Evolutionary conservation across 768 basidiomycete genomes (phyloP), one percentile per base, ranked within the genome.

Genomic region (Lepiota brunneoincarnata): DNA sequence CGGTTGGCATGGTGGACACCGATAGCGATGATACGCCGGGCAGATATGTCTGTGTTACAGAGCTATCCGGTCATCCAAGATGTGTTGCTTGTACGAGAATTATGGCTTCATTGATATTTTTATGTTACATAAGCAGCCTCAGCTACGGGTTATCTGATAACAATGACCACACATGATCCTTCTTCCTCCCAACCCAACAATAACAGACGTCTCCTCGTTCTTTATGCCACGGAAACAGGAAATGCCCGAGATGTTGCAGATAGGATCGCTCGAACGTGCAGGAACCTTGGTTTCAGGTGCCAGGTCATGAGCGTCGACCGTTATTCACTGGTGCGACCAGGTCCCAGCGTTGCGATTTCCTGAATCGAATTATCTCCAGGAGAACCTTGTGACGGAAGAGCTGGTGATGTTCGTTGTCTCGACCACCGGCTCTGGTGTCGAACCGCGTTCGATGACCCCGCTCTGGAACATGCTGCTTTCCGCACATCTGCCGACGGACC

Each of bases 211-310:
- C 68, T 87, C 47, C 74, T 89, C 51, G 82, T 95, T 53, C 75
- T 95, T 1, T 95, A 89, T 62, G 92, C 91, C 2, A 93, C 92
- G n/a, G 92, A 95, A 70, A 93, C 93, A 0, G 93, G 94, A 28
- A 93, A 86, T 56, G 87, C 93, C 0, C 84, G 88, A 64, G 88
- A 93, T 64, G 79, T 79, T 17, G 88, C 92, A 4, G 87, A 93
- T 67, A 76, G 82, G 24, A 78, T 93, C 34, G 86, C 89, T 1
- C 76, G 87, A 23, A 80, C 87, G 59, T 89, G 86, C 58, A 75
- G 88, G 46, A 75, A 86, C 24, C 77, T 86, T 28, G 77, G 73
- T 49, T 82, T 82, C 62, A 65, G 61, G 38, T 78, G 76, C 64
- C 77, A 71, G 17, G 72, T 75, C 41, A 37, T 69, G 44, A 75